phyloP scores from a whole-genome alignment of 1,139 yeast species.

The Candida sanyaensis region DNA sequence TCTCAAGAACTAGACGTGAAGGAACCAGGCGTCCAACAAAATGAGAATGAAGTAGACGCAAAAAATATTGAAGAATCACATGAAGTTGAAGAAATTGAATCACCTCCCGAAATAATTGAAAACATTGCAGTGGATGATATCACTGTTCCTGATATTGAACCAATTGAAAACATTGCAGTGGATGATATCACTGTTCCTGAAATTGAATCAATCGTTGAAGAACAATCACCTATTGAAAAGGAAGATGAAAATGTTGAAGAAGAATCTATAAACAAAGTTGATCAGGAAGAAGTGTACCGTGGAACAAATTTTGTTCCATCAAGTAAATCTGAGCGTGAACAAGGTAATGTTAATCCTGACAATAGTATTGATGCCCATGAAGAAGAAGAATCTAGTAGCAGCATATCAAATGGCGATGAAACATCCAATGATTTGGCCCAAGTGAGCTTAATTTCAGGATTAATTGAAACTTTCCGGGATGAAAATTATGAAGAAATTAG shows the following conservation, averaged over 20 bases:
- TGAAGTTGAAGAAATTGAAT: too few relatives aligned
- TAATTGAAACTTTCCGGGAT: background rate
- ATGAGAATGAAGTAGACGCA: too few relatives aligned
- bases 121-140: background rate
- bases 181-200: slow-evolving; percentile 3
- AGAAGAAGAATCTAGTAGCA: background rate
- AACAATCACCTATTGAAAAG: slow-evolving; percentile 35
- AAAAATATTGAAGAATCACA: too few relatives aligned
- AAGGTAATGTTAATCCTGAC: too few relatives aligned
- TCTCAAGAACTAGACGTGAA: too few relatives aligned
- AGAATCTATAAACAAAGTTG: too few relatives aligned
- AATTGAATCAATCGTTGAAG: slow-evolving; percentile 22
- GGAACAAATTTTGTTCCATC: background rate
- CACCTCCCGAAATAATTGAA: slow-evolving; percentile 11
- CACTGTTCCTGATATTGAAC: slow-evolving; percentile 4
- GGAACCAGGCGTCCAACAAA: too few relatives aligned
- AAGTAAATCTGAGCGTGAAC: too few relatives aligned
- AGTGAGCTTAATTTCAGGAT: background rate
- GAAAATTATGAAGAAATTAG: slow-evolving; percentile 12
- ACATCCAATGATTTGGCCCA: background rate
- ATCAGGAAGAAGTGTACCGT: background rate
- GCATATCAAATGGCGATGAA: background rate
- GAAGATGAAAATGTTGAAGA: slow-evolving; percentile 3
- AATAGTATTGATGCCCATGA: background rate
- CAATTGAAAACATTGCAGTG: slow-evolving; percentile 12